Evolutionary conservation across 1,284 basidiomycete species (phyloP), one percentile per base, ranked within the genome.

Genomic region (Leccinum cinnamomeum): DNA sequence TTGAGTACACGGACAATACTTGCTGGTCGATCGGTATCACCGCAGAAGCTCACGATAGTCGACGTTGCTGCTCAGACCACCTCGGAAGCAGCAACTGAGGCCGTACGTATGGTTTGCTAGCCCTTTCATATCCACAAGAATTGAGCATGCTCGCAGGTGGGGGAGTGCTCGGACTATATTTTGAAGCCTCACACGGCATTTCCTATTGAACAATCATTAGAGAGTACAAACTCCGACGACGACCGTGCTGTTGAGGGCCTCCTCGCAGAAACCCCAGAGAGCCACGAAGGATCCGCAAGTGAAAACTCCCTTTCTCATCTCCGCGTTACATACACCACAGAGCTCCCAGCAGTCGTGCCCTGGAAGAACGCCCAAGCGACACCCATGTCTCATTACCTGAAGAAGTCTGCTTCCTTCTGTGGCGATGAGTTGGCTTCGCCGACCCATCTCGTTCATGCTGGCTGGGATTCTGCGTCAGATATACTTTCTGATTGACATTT

Each of bases 381-480:
- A 71, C 65, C 76, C 70, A 74, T 73, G 67, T 72, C 73, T 23
- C 75, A 70, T 71, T 75, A 75, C 69, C 74, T 72, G 69, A 77
- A 65, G 71, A 80, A 74, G 70, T 71, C 75, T 53, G 67, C 79
- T 57, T 76, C 76, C 51, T 81, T 82, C 62, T 70, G 74, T 59
- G 71, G 74, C 48, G 74, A 77, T 63, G 71, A 75, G 53, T 67
- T 75, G 63, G 74, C 74, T 51, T 76, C 80, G 37, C 77, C 80
- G 20, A 80, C 82, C 20, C 78, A 76, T 70, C 79, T 87, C 56
- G 75, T 83, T 64, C 77, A 80, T 58, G 84, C 84, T 48, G 83
- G 84, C n/a, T 87, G 85, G 85, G 84, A 86, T 66, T 80, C 81
- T 67, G 76, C 77, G 39, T 85, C 84, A 39, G 83, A 84, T 62